Evolutionary conservation across 352 stramenopile species (phyloP), one percentile per base, ranked within the genome.

Genomic region (Paralagenidium karlingii): DNA sequence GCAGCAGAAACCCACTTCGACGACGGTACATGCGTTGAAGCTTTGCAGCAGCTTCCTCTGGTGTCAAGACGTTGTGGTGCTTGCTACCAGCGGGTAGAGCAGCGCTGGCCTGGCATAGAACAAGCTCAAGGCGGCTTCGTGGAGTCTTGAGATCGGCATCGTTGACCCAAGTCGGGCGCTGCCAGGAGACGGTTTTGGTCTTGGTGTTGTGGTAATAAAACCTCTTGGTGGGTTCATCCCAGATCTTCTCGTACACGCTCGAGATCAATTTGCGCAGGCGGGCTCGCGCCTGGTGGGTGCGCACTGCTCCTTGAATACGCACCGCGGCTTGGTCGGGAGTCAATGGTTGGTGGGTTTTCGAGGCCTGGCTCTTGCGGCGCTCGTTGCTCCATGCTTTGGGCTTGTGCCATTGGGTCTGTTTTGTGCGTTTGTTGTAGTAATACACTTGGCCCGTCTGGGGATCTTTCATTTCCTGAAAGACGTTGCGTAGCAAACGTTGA

Each of bases 131-230:
- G 0, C 63, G 56, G 11, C 63, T 53, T 2, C 75, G 63, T 18
- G 75, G 75, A 11, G 70, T 82, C 37, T 58, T 42, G 21, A 88
- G 47, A 30, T 85, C 68, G 24, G 43, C 55, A 33, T 88, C 75
- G 43, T 48, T 67, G 16, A 85, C 68, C 66, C 63, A 85, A 1
- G 54, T 55, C 11, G 74, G 77, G 15, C 69, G 67, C 34, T 63
- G 53, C 77, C 77, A 90, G 40, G 64, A 80, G 5, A 85, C 75
- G 26, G 61, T 39, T 30, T 79, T 63, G 15, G 68, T 84, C 18
- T 53, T 57, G 7, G 63, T 83, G 50, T 90, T 90, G 49, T 83
- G 75, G 34, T 86, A 90, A 58, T 84, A 90, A 36, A 81, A 87
- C 0, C 61, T 58, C 18, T 52, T 39, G 2, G 53, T 54, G 5